Conservation (phyloP, 1,139 yeast species). For the Pichia sp. region DNA sequence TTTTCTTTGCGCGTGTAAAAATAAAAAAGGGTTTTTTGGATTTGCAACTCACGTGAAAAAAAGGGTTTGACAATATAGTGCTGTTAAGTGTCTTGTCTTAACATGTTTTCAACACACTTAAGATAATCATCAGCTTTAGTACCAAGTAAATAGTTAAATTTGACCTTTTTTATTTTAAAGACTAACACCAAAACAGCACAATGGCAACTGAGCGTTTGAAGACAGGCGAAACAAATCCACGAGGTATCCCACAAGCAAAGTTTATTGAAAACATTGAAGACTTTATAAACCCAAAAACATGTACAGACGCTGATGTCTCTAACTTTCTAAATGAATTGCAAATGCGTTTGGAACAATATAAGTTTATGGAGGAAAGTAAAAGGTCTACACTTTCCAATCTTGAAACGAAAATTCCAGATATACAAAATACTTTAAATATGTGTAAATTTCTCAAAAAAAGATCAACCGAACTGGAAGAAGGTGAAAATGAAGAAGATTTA, state of each 20-base stretch:
- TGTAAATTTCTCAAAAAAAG: slow-evolving; percentile 53
- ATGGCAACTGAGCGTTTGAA: slow-evolving; percentile 29
- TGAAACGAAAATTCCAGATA: slow-evolving; percentile 79
- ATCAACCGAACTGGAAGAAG: slow-evolving; percentile 16
- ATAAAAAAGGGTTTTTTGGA: too few species aligned
- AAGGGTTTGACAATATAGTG: too few species aligned
- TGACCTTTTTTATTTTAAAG: too few species aligned
- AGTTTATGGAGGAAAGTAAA: slow-evolving; percentile 60
- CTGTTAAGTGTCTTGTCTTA: background rate
- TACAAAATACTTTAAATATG: slow-evolving; percentile 72
- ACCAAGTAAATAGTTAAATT: too few species aligned
- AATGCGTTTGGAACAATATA: slow-evolving; percentile 30
- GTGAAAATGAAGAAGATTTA: slow-evolving; percentile 29
- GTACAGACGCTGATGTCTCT: slow-evolving; percentile 30
- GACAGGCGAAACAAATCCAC: slow-evolving; percentile 60
- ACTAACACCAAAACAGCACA: background rate
- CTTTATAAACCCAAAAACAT: slow-evolving; percentile 69
- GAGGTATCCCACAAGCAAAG: slow-evolving; percentile 97
- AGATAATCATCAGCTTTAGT: too few species aligned
- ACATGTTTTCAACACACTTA: background rate
- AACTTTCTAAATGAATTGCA: slow-evolving; percentile 28
- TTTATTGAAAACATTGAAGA: slow-evolving; percentile 82
- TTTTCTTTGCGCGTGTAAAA: too few species aligned
- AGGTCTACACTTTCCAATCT: slow-evolving; percentile 61
- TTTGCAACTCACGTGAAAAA: too few species aligned